Evolutionary conservation across 2,329 filamentous ascomycete genomes (phyloP).

Genomic region (Trichoderma koningii): DNA sequence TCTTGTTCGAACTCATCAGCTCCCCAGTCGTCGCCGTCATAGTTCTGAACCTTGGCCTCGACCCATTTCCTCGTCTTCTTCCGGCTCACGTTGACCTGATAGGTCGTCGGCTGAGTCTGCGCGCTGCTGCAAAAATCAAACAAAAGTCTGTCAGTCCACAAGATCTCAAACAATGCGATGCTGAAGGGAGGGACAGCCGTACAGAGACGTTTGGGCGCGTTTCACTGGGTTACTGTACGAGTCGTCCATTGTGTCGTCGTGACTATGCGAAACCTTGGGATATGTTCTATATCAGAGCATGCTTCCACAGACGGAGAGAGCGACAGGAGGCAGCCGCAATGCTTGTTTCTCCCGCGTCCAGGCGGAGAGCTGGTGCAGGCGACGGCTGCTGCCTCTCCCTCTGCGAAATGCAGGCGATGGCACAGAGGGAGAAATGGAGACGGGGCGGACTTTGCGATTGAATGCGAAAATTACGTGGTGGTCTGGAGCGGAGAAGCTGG

Average conservation of each 20-base stretch:
- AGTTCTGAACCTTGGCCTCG: constrained; percentile 80
- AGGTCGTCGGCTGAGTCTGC: constrained; percentile 47
- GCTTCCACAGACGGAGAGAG: constrained; percentile 5
- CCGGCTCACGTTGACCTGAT: constrained; percentile 84
- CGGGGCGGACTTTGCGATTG: background rate
- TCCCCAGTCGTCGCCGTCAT: constrained; percentile 94
- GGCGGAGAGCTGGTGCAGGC: background rate
- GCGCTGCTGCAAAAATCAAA: constrained; percentile 34
- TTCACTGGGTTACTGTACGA: constrained; percentile 24
- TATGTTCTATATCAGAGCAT: constrained; percentile 19
- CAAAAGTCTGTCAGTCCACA: constrained; percentile 6
- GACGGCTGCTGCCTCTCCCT: constrained; percentile 7
- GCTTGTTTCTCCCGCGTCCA: background rate
- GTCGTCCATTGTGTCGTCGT: constrained; percentile 26
- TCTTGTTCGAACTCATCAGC: constrained; percentile 63
- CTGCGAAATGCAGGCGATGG: background rate
- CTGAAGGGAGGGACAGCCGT: background rate
- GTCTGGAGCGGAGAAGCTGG: constrained; percentile 21
- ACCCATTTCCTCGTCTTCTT: constrained; percentile 95
- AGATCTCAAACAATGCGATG: background rate
- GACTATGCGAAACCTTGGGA: constrained; percentile 18
- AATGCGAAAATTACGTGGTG: constrained; percentile 12
- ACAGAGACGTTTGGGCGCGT: constrained; percentile 26
- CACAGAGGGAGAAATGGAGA: background rate
- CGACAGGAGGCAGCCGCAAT: constrained; percentile 3